phyloP scores from a whole-genome alignment of 371 early-diverging fungal species.

The Rhizopus stolonifer region DNA sequence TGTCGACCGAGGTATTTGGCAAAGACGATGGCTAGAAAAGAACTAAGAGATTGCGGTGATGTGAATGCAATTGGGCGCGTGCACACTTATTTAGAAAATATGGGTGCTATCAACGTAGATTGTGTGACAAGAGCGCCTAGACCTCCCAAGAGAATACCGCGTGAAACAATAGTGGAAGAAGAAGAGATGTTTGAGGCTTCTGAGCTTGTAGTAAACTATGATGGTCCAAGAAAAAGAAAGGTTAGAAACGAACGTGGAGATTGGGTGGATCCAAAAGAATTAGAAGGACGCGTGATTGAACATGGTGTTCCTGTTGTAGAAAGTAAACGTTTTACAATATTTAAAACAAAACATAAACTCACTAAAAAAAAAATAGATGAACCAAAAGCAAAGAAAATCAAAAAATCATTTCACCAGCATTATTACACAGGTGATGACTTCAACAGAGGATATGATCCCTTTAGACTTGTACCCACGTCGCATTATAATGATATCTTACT shows the following conservation, averaged over 20 bases:
- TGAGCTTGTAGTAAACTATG: slow-evolving; percentile 40
- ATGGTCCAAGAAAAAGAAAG: slow-evolving; percentile 58
- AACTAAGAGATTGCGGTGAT: slow-evolving; percentile 72
- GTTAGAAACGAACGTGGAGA: slow-evolving; percentile 66
- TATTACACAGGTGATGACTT: slow-evolving; percentile 44
- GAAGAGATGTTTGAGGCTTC: slow-evolving; percentile 29
- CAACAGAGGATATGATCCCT: slow-evolving; percentile 62
- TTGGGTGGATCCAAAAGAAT: slow-evolving; percentile 67
- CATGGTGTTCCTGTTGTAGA: slow-evolving; percentile 41
- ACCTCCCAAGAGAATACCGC: slow-evolving; percentile 28
- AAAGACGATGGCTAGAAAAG: slow-evolving; percentile 42
- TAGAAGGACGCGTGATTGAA: slow-evolving; percentile 66
- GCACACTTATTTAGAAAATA: slow-evolving; percentile 79
- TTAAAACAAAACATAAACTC: not conserved
- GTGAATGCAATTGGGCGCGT: slow-evolving; percentile 91
- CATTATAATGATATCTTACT: slow-evolving; percentile 50
- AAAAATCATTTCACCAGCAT: slow-evolving; percentile 23
- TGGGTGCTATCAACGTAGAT: slow-evolving; percentile 77
- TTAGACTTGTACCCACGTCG: slow-evolving; percentile 61
- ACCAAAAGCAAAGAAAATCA: slow-evolving; percentile 35
- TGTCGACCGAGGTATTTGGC: slow-evolving; percentile 69
- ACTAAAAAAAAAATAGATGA: too few relatives aligned
- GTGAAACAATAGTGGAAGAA: slow-evolving; percentile 22
- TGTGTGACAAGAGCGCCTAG: slow-evolving; percentile 39
- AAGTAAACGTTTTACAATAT: not conserved